A percentile compares a stretch with the other conserved stretches of the same genome.
Evolutionary conservation across 495 filamentous ascomycete species (phyloP).

Genomic region (Penicillium coffeae): DNA sequence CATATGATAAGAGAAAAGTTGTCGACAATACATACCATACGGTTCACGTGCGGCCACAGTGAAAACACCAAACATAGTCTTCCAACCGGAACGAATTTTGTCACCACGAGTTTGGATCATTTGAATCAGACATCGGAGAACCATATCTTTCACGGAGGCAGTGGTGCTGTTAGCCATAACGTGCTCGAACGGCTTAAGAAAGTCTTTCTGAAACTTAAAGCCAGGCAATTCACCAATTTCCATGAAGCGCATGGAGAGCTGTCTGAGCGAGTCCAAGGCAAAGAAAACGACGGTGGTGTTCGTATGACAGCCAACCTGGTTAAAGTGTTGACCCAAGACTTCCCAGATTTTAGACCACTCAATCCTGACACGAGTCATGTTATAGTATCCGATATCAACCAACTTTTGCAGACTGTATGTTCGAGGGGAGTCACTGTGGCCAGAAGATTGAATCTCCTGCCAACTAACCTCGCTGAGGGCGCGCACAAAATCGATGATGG

Average conservation of each 20-base stretch:
- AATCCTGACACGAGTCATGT: constrained; percentile 96
- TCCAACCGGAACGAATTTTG: constrained; percentile 96
- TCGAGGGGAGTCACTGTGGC: constrained; percentile 87
- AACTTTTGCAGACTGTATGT: constrained; percentile 97
- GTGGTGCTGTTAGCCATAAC: constrained; percentile 90
- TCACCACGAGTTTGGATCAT: constrained; percentile 97
- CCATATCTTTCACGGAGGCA: constrained; percentile 95
- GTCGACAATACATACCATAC: constrained; percentile 52
- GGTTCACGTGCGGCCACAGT: constrained; percentile 90
- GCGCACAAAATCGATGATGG: constrained; percentile 95
- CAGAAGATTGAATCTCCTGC: constrained; percentile 97
- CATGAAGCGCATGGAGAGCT: constrained; percentile 97
- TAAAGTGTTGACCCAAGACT: constrained; percentile 95
- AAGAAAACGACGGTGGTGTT: constrained; percentile 97
- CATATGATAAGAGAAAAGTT: neutral
- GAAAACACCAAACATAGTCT: constrained; percentile 99
- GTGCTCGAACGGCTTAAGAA: constrained; percentile 96
- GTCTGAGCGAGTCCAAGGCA: constrained; percentile 87
- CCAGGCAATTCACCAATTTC: constrained; percentile 96
- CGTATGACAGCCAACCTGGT: constrained; percentile 89
- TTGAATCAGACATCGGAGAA: constrained; percentile 91
- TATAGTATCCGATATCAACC: constrained; percentile 98
- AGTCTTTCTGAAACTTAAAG: constrained; percentile 99
- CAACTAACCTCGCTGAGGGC: constrained; percentile 95
- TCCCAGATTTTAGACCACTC: constrained; percentile 98